Base-by-base conservation (phyloP, 2,329 filamentous ascomycete genomes). In the Celoporthe dispersa region DNA sequence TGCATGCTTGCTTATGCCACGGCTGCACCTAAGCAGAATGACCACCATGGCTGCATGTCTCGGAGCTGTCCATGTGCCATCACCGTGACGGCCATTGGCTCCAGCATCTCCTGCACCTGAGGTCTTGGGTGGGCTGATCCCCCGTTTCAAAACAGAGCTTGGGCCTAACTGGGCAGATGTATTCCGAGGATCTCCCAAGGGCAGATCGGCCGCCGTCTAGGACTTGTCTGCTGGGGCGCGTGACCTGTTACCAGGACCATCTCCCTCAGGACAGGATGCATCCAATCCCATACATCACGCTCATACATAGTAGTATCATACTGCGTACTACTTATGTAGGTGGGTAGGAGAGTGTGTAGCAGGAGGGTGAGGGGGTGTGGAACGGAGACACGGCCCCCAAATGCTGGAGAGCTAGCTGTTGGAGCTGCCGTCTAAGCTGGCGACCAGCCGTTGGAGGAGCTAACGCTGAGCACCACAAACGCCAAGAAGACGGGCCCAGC, bases 41-140 rank as follows among this genome's bases (percentile, higher is more conserved):
- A 55, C 51, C 51, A 28, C 25, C 12, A 25, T 55, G 51, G 25
- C 51, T 55, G 51, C 51, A 28, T 57, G 68, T 70, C 66, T 70
- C 61, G 68, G 61, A 70, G 61, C 68, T 44, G 41, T 48, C 33
- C n/a, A 57, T 59, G 55, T 69, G 62, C 33, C 63, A 66, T 31
- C 51, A 51, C 37, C 22, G 61, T 19, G 25, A 41, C 61, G 35
- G 61, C 31, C 25, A 44, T 35, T 55, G 51, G n/a, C 51, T 55
- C 51, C 51, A 28, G 12, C 51, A 16, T 55, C 51, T 28, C n/a
- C 51, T 39, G 22, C 37, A 44, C n/a, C n/a, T 25, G 25, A 41
- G 37, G 39, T n/a, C 12, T 51, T 16, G 16, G 63, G n/a, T 22
- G 55, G 65, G 60, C n/a, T 28, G 39, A 62, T 60, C 44, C 25